phyloP scores from a whole-genome alignment of 257 asterid species.

The Przewalskia tangutica region DNA sequence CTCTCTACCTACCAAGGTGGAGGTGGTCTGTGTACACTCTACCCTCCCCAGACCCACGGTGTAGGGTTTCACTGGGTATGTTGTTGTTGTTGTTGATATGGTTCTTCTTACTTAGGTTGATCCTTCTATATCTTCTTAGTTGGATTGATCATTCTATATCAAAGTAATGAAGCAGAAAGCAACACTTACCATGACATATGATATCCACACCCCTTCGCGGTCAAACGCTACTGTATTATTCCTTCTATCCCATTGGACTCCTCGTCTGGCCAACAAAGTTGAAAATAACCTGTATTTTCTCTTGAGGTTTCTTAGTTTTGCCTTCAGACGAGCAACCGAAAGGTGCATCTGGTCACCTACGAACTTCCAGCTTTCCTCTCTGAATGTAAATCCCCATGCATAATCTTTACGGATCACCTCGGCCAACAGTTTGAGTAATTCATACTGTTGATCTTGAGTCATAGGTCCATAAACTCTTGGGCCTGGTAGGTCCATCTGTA shows the following conservation, averaged over 20 bases:
- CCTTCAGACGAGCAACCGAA: constrained; percentile 19
- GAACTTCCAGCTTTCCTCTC: constrained; percentile 15
- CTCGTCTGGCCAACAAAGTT: constrained; percentile 19
- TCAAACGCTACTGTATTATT: constrained; percentile 21
- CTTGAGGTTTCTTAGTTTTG: constrained; percentile 11
- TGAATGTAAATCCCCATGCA: constrained; percentile 19
- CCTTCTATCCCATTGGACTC: constrained; percentile 24
- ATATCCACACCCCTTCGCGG: constrained; percentile 11
- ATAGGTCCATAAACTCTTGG: not conserved
- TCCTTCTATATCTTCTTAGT: not conserved
- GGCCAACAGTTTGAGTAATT: constrained; percentile 24
- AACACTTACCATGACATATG: constrained; percentile 18
- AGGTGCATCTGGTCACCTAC: constrained; percentile 16
- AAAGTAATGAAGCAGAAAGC: constrained; percentile 7
- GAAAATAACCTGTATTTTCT: constrained; percentile 22
- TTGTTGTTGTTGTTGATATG: too few relatives aligned
- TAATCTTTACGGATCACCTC: constrained; percentile 27
- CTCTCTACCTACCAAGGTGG: too few relatives aligned
- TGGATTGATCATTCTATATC: not conserved
- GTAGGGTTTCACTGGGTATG: too few relatives aligned
- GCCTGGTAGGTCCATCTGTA: constrained; percentile 19
- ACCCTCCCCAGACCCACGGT: too few relatives aligned
- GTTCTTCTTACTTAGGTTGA: not conserved
- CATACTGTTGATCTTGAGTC: not conserved
- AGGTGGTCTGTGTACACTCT: too few relatives aligned